These are phyloP conservation scores for Termitomyces sp. DNA, from an alignment of 768 basidiomycete genomes.

Conservation along the genomic window DNA sequence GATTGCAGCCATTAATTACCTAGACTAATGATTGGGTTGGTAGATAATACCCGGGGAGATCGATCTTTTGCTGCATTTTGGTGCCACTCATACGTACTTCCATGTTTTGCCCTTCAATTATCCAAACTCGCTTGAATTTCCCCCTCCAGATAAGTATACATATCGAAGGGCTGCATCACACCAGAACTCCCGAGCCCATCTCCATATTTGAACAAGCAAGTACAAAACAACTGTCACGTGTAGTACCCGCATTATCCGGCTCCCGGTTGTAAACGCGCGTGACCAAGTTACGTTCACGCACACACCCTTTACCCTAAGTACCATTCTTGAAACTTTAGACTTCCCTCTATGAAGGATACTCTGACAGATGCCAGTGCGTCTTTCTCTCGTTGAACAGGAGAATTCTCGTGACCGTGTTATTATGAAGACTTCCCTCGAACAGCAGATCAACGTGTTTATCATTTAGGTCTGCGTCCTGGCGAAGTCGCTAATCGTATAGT, in stretches of 20 bases:
- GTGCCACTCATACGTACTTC: no score
- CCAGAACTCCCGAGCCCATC: no score
- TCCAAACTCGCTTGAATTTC: neutral
- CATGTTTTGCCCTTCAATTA: no score
- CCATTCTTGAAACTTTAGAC: neutral
- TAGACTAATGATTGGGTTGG: no score
- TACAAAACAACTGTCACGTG: no score
- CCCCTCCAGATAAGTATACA: neutral
- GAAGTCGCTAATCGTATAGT: constrained; percentile 82
- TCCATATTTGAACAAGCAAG: no score
- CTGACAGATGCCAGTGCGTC: constrained; percentile 64
- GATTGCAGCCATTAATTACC: no score
- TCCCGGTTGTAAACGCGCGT: no score
- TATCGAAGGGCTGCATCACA: no score
- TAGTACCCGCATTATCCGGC: no score
- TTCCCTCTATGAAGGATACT: constrained; percentile 27
- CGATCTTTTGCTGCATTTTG: neutral
- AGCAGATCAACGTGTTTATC: constrained; percentile 69
- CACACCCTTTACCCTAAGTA: neutral
- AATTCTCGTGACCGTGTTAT: neutral
- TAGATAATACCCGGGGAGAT: no score
- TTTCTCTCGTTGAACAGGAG: neutral
- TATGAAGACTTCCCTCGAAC: constrained; percentile 71
- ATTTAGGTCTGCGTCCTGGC: constrained; percentile 67
- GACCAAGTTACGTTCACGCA: neutral